Conservation (phyloP, 306 rosid genomes). For the Pachyrhizus erosus region DNA sequence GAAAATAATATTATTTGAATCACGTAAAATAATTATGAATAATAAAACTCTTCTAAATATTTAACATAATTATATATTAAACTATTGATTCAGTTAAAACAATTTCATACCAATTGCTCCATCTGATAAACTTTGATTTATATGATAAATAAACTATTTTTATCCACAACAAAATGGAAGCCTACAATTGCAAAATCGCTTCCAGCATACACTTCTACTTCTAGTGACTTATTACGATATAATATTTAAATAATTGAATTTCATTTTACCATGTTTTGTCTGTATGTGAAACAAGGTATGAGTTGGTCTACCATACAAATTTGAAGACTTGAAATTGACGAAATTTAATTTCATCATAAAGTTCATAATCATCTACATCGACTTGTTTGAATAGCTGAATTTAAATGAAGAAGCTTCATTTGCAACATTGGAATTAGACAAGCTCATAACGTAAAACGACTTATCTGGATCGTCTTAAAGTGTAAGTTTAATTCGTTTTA, state of each 20-base stretch:
- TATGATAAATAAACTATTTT: background rate
- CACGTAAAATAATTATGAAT: too few relatives aligned
- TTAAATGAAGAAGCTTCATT: slow-evolving; percentile 6
- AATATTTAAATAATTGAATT: too few relatives aligned
- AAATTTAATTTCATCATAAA: background rate
- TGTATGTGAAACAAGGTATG: too few relatives aligned
- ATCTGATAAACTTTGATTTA: background rate
- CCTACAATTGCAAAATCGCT: background rate
- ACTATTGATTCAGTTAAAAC: too few relatives aligned
- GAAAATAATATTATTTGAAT: too few relatives aligned
- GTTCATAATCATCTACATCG: background rate
- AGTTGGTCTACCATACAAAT: too few relatives aligned
- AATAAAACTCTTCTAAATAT: too few relatives aligned
- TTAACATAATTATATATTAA: too few relatives aligned
- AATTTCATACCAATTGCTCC: too few relatives aligned
- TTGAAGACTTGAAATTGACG: too few relatives aligned
- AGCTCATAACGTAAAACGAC: background rate
- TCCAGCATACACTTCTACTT: background rate
- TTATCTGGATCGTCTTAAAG: background rate
- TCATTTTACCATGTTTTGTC: too few relatives aligned
- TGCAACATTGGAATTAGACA: slow-evolving; percentile 2
- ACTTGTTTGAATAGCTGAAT: slow-evolving; percentile 10
- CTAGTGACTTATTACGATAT: too few relatives aligned
- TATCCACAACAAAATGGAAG: background rate
- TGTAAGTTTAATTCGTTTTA: background rate